Evolutionary conservation across 768 basidiomycete genomes (phyloP).

Genomic region (Leccinellum albellum): DNA sequence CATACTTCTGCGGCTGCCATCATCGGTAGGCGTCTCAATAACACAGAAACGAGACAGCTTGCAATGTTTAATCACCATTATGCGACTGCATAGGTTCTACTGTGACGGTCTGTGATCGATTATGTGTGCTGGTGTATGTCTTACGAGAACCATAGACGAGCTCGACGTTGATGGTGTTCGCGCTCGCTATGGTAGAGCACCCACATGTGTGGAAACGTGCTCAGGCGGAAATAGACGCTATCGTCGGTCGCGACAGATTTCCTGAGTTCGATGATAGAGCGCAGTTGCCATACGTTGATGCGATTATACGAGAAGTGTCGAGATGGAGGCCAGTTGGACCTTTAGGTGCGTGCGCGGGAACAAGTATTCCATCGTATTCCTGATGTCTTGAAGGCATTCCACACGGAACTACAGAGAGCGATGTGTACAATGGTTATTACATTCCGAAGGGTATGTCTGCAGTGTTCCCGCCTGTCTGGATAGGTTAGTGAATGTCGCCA

Average conservation of each 20-base stretch:
- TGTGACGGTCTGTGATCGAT: neutral
- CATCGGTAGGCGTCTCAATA: constrained; percentile 1
- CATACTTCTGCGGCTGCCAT: constrained; percentile 3
- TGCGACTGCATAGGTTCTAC: neutral
- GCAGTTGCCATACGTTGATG: neutral
- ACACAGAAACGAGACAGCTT: neutral
- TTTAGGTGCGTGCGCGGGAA: neutral
- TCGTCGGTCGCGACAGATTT: neutral
- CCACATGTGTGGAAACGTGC: neutral
- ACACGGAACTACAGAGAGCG: constrained; percentile 32
- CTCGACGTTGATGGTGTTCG: neutral
- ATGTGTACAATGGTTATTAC: constrained; percentile 40
- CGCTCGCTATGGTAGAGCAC: neutral
- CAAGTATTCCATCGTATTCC: neutral
- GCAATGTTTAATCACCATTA: no score
- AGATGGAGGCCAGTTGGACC: neutral
- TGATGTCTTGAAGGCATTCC: constrained; percentile 10
- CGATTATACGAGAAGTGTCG: neutral
- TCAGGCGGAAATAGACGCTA: neutral
- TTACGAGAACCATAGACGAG: neutral
- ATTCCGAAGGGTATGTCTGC: constrained; percentile 43
- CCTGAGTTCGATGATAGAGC: constrained; percentile 1
- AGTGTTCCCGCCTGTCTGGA: neutral
- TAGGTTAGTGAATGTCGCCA: neutral
- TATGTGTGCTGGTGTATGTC: neutral